A percentile compares a stretch with the other conserved stretches of the same genome.
phyloP scores from a whole-genome alignment of 352 stramenopile genomes.

The Pythium monospermum region DNA sequence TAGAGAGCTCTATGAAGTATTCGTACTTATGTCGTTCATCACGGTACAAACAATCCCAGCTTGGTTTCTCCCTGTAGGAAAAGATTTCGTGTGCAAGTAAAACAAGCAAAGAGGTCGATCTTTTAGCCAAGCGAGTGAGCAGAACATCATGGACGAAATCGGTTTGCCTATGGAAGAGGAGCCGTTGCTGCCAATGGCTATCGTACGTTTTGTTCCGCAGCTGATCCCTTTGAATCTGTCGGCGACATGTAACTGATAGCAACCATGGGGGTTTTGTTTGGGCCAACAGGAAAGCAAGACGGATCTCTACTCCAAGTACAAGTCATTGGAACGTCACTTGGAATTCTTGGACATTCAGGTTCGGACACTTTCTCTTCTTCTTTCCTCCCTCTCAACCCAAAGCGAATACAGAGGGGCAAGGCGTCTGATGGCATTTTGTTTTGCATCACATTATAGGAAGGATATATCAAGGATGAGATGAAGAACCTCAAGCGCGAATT shows the following conservation, averaged over 20 bases:
- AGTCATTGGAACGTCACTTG: conserved; percentile 38
- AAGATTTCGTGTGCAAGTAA: neutral
- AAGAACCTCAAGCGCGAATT: conserved; percentile 99
- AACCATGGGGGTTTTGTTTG: too few relatives aligned
- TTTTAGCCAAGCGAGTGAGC: neutral
- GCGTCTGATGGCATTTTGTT: too few relatives aligned
- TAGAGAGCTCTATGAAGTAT: too few relatives aligned
- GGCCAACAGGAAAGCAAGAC: conserved; percentile 36
- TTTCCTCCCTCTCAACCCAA: too few relatives aligned
- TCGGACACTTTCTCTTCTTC: too few relatives aligned
- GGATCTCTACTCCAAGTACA: conserved; percentile 46
- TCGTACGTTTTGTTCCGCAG: conserved; percentile 15
- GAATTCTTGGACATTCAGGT: conserved; percentile 78
- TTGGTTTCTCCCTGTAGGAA: too few relatives aligned
- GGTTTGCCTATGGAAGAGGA: conserved; percentile 28
- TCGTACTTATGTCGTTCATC: conserved; percentile 1
- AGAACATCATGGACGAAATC: conserved; percentile 23
- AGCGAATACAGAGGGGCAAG: too few relatives aligned
- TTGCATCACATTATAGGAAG: conserved; percentile 88
- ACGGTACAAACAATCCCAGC: too few relatives aligned
- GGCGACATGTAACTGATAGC: too few relatives aligned
- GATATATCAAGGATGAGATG: conserved; percentile 99
- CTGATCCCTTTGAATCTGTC: too few relatives aligned
- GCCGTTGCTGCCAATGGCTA: conserved; percentile 25
- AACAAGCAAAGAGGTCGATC: too few relatives aligned